phyloP scores from a whole-genome alignment of 805 yeast species.

The Blastobotrys mokoenaii region DNA sequence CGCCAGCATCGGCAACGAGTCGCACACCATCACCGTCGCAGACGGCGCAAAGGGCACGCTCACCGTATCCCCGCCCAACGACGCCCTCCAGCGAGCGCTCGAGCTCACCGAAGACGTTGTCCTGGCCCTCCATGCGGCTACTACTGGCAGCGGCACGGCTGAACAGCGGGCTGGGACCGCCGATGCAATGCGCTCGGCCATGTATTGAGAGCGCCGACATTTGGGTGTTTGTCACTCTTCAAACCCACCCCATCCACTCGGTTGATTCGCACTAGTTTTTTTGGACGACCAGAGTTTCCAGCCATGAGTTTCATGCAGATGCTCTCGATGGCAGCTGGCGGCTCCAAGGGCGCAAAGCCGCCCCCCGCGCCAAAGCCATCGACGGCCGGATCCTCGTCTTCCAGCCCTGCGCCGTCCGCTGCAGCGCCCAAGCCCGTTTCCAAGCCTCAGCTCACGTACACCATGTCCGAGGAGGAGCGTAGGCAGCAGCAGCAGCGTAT shows the following conservation, averaged over 20 bases:
- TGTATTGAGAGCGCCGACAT: too few species aligned
- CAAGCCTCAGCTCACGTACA: neutral
- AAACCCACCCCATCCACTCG: neutral
- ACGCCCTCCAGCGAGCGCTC: neutral
- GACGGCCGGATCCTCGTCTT: neutral
- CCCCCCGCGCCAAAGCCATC: neutral
- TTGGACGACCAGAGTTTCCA: neutral
- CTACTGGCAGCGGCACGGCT: too few species aligned
- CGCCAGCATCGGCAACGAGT: too few species aligned
- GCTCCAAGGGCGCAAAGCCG: neutral
- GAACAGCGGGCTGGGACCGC: too few species aligned
- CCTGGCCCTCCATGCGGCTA: neutral
- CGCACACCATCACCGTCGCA: too few species aligned
- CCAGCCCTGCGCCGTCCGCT: constrained; percentile 4
- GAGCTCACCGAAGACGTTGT: neutral
- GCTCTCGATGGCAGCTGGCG: constrained; percentile 17
- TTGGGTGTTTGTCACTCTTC: too few species aligned
- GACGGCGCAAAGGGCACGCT: too few species aligned
- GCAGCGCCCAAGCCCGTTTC: neutral
- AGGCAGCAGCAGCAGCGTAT: constrained; percentile 19
- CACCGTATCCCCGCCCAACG: too few species aligned
- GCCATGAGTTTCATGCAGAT: constrained; percentile 22
- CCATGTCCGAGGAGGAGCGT: constrained; percentile 15
- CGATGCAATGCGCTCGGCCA: too few species aligned
- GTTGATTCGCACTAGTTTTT: neutral